Base-by-base conservation (phyloP, 495 filamentous ascomycete genomes). In the Venustampulla echinocandica region DNA sequence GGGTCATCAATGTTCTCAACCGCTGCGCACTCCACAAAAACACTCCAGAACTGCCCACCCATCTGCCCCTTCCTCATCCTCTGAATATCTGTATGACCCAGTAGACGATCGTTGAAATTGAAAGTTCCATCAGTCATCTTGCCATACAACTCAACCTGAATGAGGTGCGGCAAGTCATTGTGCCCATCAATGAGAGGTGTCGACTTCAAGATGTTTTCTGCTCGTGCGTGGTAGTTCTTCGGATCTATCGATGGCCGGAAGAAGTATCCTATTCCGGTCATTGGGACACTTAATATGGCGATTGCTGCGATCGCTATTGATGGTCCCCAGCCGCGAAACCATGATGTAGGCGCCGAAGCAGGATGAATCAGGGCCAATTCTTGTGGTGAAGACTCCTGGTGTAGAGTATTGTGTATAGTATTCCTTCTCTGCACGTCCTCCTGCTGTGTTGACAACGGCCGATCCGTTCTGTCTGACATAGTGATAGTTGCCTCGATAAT, bases 41-140 rank as follows among this genome's bases (percentile, higher is more conserved):
- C 57, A 42, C 58, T 63, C 64, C 65, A 68, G 42, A 68, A 69
- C 39, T 64, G 61, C 1, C 64, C 59, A 0, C 57, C 59, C 14
- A 58, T 36, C 42, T 48, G 48, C 0, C 59, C 59, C 2, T 48
- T 28, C 39, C 46, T 42, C 52, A 62, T 51, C 19, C 56, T 53
- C 30, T 52, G 46, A 11, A 60, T 39, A 42, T 61, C 56, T 0
- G 56, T 57, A 46, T 59, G 56, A 2, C 52, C 50, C 10, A 56
- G 45, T 13, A 59, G 53, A 22, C 56, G 47, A 39, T 61, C 54
- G 11, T 51, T 57, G 23, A 64, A 53, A 11, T 56, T 53, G 6
- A 62, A 49, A 21, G 33, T 32, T 25, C 45, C 42, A 45, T 58
- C 53, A 34, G 59, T 54, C 22, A 65, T 60, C 10, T 55, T 50